These are phyloP conservation scores for Boeremia exigua DNA, from an alignment of 2,329 filamentous ascomycete genomes.

Conservation along the genomic window DNA sequence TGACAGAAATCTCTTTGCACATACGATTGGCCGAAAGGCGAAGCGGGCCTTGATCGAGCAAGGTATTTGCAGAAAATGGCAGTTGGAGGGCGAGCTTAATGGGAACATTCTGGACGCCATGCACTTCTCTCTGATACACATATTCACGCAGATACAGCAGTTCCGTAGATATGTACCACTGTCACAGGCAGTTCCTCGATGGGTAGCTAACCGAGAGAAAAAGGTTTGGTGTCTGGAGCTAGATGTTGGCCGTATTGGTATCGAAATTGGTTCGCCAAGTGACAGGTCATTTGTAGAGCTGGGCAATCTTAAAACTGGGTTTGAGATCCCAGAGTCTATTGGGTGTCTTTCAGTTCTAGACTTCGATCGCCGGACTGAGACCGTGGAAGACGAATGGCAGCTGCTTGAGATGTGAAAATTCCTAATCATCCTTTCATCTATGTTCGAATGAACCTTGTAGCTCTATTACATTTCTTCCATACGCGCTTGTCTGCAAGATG, in stretches of 20 bases:
- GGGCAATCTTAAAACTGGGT: not conserved
- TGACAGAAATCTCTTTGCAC: conserved; percentile 1
- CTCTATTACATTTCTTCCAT: too few relatives aligned
- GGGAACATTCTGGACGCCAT: not conserved
- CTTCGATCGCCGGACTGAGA: not conserved
- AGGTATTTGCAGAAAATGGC: conserved; percentile 5
- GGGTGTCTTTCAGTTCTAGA: not conserved
- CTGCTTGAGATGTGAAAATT: not conserved
- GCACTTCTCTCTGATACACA: not conserved
- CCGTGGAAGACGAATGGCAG: conserved; percentile 9
- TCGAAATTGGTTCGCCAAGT: not conserved
- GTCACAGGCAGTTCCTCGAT: conserved; percentile 2
- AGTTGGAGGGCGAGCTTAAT: not conserved
- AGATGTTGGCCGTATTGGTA: conserved; percentile 11
- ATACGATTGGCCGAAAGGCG: not conserved
- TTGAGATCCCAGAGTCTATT: conserved; percentile 10
- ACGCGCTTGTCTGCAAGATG: not conserved
- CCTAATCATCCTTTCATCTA: not conserved
- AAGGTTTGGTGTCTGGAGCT: conserved; percentile 24
- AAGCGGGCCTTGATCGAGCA: not conserved
- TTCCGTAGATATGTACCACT: not conserved
- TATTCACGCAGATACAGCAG: not conserved
- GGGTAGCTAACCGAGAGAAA: not conserved
- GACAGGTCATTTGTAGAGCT: conserved; percentile 8
- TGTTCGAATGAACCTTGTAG: not conserved